Base-by-base conservation (phyloP, 1,139 yeast species). In the Taphrina sp. region DNA sequence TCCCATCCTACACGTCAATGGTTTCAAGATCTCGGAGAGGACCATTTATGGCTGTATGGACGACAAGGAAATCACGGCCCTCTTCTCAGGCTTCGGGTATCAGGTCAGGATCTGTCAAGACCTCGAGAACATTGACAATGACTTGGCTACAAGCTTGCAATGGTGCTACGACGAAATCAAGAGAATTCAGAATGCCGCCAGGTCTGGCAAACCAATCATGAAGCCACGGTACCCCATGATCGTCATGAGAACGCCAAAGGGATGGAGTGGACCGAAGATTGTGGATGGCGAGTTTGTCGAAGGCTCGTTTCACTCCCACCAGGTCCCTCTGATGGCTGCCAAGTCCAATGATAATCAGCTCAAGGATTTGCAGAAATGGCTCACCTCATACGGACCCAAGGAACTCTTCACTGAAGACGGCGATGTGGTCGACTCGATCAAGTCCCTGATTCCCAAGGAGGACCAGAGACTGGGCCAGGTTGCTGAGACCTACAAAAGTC, bases 161-260 rank as follows among this genome's bases (percentile, higher is more conserved):
- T 61, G 62, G 63, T 60, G 61, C 5, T 33, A 57, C 19, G 58
- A 49, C 34, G 61, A 55, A 37, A 61, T 61, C 54, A 51, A 52
- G 33, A 53, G 45, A 38, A 61, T 61, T 33, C 64, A 61, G 51
- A 44, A 45, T 22, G 61, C 59, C 16, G 64, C 64, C 2, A 59
- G 64, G 19, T 20, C 55, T 20, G 61, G 61, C 34, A 57, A 43
- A 31, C 60, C 62, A 5, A 56, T 58, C 23, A 53, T 61, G 53
- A 61, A 61, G 49, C 63, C 64, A 7, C 56, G 63, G 5, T 61
- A 60, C 60, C 64, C 64, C 29, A 60, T 61, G 62, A 60, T 61
- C 26, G 61, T 61, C 16, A 59, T 61, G 43, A 61, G 63, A 22
- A 59, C 64, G 12, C 64, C 64, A 2, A 61, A 61, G 47, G 64